phyloP scores from a whole-genome alignment of 495 filamentous ascomycete genomes.

The Penicillium macrosclerotiorum region DNA sequence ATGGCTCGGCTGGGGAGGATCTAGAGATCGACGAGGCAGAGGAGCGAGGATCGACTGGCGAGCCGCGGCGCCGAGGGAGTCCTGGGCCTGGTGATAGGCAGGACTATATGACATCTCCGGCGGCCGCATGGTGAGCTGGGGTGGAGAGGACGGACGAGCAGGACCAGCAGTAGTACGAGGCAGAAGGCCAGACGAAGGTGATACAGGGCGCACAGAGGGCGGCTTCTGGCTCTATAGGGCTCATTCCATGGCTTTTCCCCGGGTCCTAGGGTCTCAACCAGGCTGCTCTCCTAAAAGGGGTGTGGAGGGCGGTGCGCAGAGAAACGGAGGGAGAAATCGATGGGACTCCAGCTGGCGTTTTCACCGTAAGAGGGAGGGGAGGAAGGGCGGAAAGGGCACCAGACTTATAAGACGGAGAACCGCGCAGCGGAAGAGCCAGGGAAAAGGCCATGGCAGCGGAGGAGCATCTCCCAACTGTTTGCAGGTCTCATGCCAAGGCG shows the following conservation, averaged over 20 bases:
- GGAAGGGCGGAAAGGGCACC: constrained; percentile 19
- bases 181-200: constrained; percentile 14
- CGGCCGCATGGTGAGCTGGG: constrained; percentile 32
- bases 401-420: constrained; percentile 33
- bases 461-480: constrained; percentile 26
- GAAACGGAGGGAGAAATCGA: constrained; percentile 11
- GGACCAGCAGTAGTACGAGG: no score
- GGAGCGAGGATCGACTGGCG: constrained; percentile 19
- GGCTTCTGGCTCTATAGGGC: constrained; percentile 25
- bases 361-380: constrained; percentile 12
- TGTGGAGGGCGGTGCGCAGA: constrained; percentile 7
- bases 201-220: constrained; percentile 40
- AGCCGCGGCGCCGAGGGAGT: constrained; percentile 22
- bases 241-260: constrained; percentile 41
- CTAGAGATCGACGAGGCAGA: constrained; percentile 22
- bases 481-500: constrained; percentile 40
- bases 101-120: constrained; percentile 45
- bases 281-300: constrained; percentile 5
- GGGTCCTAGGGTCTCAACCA: constrained; percentile 25
- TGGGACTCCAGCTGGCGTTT: constrained; percentile 11
- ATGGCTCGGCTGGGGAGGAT: constrained; percentile 13
- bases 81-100: constrained; percentile 37
- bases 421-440: constrained; percentile 34
- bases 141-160: no score
- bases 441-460: constrained; percentile 34